Evolutionary conservation across 1,139 yeast species (phyloP).

Genomic region (Sugiyamaella japonica): DNA sequence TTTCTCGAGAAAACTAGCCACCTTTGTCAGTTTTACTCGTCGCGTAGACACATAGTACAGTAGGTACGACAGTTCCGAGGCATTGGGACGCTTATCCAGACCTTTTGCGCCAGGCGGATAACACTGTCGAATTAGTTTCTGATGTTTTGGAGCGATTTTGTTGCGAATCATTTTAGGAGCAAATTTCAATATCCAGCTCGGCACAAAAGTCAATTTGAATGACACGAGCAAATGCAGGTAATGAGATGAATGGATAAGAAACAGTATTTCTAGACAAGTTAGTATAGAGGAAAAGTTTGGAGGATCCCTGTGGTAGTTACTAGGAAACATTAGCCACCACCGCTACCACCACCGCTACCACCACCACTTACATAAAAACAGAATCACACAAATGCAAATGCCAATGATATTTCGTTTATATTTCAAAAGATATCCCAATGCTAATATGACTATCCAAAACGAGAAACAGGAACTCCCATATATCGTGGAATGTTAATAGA

Average conservation of each 20-base stretch:
- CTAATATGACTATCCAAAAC: background rate
- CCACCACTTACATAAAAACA: background rate
- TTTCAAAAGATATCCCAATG: background rate
- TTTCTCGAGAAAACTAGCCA: constrained; percentile 64
- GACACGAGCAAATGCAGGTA: background rate
- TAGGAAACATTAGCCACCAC: too few species aligned
- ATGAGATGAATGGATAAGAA: too few species aligned
- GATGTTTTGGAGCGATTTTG: constrained; percentile 65
- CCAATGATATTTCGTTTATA: background rate
- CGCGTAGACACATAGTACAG: constrained; percentile 91
- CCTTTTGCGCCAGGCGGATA: constrained; percentile 82
- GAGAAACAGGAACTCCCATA: background rate
- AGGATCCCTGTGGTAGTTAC: too few species aligned
- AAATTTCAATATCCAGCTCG: background rate
- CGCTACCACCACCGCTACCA: background rate
- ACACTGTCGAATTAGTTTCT: constrained; percentile 83
- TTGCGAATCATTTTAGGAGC: constrained; percentile 19
- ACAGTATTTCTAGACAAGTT: too few species aligned
- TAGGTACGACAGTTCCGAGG: constrained; percentile 85
- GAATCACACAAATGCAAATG: background rate
- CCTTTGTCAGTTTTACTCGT: constrained; percentile 83
- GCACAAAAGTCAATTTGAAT: background rate
- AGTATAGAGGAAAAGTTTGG: too few species aligned
- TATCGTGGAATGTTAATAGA: too few species aligned
- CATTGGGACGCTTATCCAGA: constrained; percentile 83